These are phyloP conservation scores for Trichoderma asperellum DNA, from an alignment of 2,329 filamentous ascomycete genomes.

Conservation along the genomic window DNA sequence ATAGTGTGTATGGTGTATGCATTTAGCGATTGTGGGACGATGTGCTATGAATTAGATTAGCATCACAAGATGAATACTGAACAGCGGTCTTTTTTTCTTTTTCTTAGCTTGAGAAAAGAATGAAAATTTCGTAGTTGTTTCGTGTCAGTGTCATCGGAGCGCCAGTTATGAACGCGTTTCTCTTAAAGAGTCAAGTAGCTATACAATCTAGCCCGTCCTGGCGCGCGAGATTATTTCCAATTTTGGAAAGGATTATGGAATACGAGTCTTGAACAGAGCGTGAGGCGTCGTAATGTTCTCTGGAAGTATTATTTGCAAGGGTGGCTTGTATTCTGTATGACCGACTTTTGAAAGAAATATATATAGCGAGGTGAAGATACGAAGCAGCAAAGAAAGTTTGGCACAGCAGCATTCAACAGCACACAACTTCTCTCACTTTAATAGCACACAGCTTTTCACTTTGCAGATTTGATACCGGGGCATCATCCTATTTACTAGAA, in stretches of 20 bases:
- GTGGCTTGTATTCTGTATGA: too few relatives aligned
- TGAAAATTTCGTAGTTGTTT: background rate
- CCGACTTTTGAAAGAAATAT: background rate
- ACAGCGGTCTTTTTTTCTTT: background rate
- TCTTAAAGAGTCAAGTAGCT: too few relatives aligned
- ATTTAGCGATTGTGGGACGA: conserved; percentile 11
- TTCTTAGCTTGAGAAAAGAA: background rate
- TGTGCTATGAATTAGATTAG: conserved; percentile 19
- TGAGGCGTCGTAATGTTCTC: background rate
- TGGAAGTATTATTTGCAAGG: background rate
- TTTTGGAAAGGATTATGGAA: background rate
- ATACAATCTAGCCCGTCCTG: background rate
- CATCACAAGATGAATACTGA: conserved; percentile 15
- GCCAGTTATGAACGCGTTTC: background rate
- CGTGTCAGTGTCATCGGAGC: too few relatives aligned
- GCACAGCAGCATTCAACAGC: too few relatives aligned
- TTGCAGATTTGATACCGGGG: background rate
- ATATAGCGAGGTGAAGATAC: background rate
- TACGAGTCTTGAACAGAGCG: background rate
- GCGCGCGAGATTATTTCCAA: conserved; percentile 1
- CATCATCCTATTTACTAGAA: background rate
- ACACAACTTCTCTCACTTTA: too few relatives aligned
- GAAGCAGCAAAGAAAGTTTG: too few relatives aligned
- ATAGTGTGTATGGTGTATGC: conserved; percentile 9
- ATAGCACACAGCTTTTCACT: too few relatives aligned